phyloP scores from a whole-genome alignment of 2,329 filamentous ascomycete species.

The Aspergillus pseudoglaucus region DNA sequence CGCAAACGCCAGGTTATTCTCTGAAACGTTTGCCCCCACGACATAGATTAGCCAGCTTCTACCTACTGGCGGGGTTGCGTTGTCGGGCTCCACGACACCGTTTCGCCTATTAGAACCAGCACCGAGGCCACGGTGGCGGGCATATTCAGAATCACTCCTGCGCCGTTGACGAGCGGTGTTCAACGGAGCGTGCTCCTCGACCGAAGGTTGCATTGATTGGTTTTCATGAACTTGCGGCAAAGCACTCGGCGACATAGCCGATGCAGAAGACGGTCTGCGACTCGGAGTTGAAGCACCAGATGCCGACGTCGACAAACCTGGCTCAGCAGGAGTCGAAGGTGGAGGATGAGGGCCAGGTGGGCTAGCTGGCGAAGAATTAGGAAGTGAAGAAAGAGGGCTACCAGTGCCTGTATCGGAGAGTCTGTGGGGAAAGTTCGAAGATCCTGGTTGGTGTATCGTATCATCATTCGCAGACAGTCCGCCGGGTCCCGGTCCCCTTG shows the following conservation, averaged over 20 bases:
- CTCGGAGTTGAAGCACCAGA: slow-evolving; percentile 48
- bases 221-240: slow-evolving; percentile 37
- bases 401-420: slow-evolving; percentile 26
- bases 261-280: slow-evolving; percentile 43
- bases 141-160: slow-evolving; percentile 54
- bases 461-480: slow-evolving; percentile 47
- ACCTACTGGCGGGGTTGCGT: slow-evolving; percentile 43
- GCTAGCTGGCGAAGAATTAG: slow-evolving; percentile 47
- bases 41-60: slow-evolving; percentile 69
- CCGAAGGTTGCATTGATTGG: slow-evolving; percentile 27
- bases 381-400: slow-evolving; percentile 28
- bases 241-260: slow-evolving; percentile 32
- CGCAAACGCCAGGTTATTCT: slow-evolving; percentile 63
- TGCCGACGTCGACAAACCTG: slow-evolving; percentile 48
- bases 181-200: slow-evolving; percentile 35
- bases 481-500: slow-evolving; percentile 47
- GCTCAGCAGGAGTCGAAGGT: slow-evolving; percentile 57
- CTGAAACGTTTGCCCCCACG: slow-evolving; percentile 62
- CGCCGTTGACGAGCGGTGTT: slow-evolving; percentile 47
- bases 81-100: slow-evolving; percentile 57
- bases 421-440: slow-evolving; percentile 23
- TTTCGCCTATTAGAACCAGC: slow-evolving; percentile 58
- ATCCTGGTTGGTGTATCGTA: slow-evolving; percentile 47
- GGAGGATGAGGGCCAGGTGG: slow-evolving; percentile 55
- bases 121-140: slow-evolving; percentile 50